A percentile compares a stretch with the other conserved stretches of the same genome.
Evolutionary conservation across 1,139 yeast genomes (phyloP).

Genomic region (Geotrichum candidum): DNA sequence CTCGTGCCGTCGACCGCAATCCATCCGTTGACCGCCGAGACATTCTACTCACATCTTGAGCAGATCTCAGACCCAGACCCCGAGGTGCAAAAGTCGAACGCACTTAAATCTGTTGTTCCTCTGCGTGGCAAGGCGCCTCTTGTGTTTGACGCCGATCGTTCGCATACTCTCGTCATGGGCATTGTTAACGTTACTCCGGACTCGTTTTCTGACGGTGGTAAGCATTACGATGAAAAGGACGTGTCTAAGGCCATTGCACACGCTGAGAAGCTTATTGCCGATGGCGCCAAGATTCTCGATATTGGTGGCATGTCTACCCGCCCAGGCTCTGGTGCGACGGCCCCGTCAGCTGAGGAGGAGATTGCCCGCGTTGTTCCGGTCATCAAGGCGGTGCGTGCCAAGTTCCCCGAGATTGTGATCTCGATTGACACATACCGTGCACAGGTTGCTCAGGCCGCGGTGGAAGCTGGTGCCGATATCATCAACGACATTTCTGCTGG

Average conservation of each 20-base stretch:
- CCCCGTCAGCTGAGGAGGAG: constrained; percentile 52
- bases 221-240: constrained; percentile 27
- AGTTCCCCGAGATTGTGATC: constrained; percentile 40
- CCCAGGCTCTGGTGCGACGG: constrained; percentile 58
- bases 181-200: constrained; percentile 88
- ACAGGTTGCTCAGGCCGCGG: constrained; percentile 61
- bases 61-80: constrained; percentile 44
- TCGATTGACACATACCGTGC: constrained; percentile 85
- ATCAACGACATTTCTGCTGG: constrained; percentile 92
- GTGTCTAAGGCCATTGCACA: constrained; percentile 39
- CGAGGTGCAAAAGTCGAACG: constrained; percentile 29
- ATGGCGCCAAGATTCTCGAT: constrained; percentile 69
- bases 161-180: constrained; percentile 58
- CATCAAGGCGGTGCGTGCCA: constrained; percentile 51
- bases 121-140: constrained; percentile 22
- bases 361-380: constrained; percentile 63
- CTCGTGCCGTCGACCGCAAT: constrained; percentile 54
- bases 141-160: constrained; percentile 25
- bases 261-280: constrained; percentile 43
- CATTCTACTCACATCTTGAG: constrained; percentile 60
- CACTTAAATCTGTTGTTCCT: constrained; percentile 33
- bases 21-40: constrained; percentile 84
- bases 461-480: constrained; percentile 79
- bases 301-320: constrained; percentile 92
- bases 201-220: constrained; percentile 90